phyloP scores from a whole-genome alignment of 2,329 filamentous ascomycete genomes.

The Aaosphaeria arxii region DNA sequence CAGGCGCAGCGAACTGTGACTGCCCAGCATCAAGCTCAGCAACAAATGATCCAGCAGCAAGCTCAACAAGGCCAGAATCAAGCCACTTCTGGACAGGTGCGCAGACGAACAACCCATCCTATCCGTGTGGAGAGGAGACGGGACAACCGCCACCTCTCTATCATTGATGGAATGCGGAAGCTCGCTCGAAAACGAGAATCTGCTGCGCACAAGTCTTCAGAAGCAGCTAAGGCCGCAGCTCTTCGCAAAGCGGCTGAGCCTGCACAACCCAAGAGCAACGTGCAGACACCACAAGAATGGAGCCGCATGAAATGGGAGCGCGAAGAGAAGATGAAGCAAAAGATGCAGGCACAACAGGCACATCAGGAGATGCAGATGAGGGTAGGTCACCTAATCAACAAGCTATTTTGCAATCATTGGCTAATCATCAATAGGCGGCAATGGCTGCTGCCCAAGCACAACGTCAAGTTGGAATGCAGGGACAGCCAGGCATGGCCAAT shows the following conservation, averaged over 20 bases:
- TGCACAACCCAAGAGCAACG: slow-evolving; percentile 55
- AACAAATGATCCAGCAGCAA: slow-evolving; percentile 54
- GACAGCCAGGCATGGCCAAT: slow-evolving; percentile 37
- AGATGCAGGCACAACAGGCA: slow-evolving; percentile 49
- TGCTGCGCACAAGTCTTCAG: slow-evolving; percentile 80
- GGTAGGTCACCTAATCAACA: slow-evolving; percentile 31
- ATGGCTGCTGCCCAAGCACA: slow-evolving; percentile 24
- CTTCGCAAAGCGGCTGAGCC: slow-evolving; percentile 78
- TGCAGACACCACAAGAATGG: slow-evolving; percentile 83
- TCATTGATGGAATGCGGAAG: slow-evolving; percentile 95
- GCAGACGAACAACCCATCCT: slow-evolving; percentile 72
- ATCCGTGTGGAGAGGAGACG: slow-evolving; percentile 82
- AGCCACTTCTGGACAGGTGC: slow-evolving; percentile 47
- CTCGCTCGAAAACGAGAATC: slow-evolving; percentile 91
- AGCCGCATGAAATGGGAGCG: slow-evolving; percentile 85
- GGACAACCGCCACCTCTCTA: slow-evolving; percentile 79
- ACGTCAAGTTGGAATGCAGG: slow-evolving; percentile 36
- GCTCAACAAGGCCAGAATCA: slow-evolving; percentile 45
- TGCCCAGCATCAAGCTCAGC: slow-evolving; percentile 55
- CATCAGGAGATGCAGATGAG: slow-evolving; percentile 50
- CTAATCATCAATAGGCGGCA: slow-evolving; percentile 18
- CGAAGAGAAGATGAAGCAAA: slow-evolving; percentile 62
- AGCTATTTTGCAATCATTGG: not conserved
- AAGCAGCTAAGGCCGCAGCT: slow-evolving; percentile 64
- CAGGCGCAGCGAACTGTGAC: slow-evolving; percentile 59